These are phyloP conservation scores for Petrea volubilis DNA, from an alignment of 257 asterid genomes.

Conservation along the genomic window DNA sequence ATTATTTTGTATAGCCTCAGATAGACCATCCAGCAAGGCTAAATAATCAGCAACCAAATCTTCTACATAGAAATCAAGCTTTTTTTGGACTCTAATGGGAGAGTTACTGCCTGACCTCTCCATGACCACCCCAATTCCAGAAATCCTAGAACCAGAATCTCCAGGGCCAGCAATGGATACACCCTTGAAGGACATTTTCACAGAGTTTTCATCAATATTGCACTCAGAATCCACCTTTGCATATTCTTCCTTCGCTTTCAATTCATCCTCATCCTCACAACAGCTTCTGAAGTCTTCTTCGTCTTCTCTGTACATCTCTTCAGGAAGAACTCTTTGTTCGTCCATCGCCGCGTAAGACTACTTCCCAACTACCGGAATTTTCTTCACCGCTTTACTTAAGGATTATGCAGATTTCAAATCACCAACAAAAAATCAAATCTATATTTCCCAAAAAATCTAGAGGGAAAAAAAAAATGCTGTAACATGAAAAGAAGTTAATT, in stretches of 20 bases:
- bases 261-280: constrained; percentile 68
- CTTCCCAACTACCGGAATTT: constrained; percentile 18
- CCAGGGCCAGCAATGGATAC: constrained; percentile 67
- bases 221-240: constrained; percentile 22
- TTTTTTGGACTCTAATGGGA: constrained; percentile 78
- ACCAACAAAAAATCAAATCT: constrained; percentile 15
- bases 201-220: constrained; percentile 50
- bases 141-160: constrained; percentile 61
- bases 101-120: constrained; percentile 38
- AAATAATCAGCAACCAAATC: constrained; percentile 79
- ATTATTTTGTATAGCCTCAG: constrained; percentile 59
- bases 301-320: constrained; percentile 50
- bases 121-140: constrained; percentile 95
- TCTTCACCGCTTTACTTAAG: constrained; percentile 4
- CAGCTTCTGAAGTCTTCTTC: constrained; percentile 97
- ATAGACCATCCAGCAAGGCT: constrained; percentile 89
- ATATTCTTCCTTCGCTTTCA: constrained; percentile 42
- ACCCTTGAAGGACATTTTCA: constrained; percentile 77
- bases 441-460: background rate
- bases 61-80: constrained; percentile 82
- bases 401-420: background rate
- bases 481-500: background rate
- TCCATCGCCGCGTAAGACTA: constrained; percentile 32
- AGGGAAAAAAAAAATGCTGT: background rate
- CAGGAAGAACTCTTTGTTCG: constrained; percentile 28